A percentile compares a stretch with the other conserved stretches of the same genome.
phyloP scores from a whole-genome alignment of 2,329 filamentous ascomycete genomes.

The Nemania serpens region DNA sequence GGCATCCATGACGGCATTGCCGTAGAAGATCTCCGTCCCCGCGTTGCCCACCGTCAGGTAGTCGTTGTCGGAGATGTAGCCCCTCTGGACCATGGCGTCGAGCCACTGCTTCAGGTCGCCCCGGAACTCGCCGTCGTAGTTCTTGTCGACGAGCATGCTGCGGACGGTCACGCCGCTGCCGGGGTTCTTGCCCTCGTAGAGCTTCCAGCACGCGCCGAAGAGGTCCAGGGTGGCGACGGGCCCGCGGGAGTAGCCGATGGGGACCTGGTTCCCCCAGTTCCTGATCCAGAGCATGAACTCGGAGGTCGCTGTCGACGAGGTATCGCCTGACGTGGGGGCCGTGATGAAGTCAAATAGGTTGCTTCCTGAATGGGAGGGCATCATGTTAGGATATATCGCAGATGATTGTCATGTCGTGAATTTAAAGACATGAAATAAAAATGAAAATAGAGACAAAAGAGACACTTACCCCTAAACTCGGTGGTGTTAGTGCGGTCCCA shows the following conservation, averaged over 20 bases:
- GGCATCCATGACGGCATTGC: conserved; percentile 22
- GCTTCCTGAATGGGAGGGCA: conserved; percentile 18
- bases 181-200: conserved; percentile 34
- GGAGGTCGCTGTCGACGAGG: conserved; percentile 20
- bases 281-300: conserved; percentile 36
- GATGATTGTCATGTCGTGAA: background rate
- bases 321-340: conserved; percentile 26
- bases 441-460: background rate
- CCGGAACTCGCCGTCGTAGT: conserved; percentile 30
- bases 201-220: conserved; percentile 31
- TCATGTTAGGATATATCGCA: conserved; percentile 5
- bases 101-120: conserved; percentile 35
- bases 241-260: conserved; percentile 30
- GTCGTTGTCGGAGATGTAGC: conserved; percentile 26
- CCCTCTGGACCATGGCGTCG: conserved; percentile 26
- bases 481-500: conserved; percentile 27
- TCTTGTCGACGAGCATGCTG: conserved; percentile 28
- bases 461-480: conserved; percentile 27
- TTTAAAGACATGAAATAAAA: too few relatives aligned
- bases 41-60: conserved; percentile 34
- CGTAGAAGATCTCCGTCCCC: conserved; percentile 34
- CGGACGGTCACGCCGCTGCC: conserved; percentile 32
- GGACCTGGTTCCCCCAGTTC: conserved; percentile 33
- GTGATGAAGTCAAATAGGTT: conserved; percentile 35
- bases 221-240: conserved; percentile 31